phyloP scores from a whole-genome alignment of 2,329 filamentous ascomycete genomes.

The Trichoderma arundinaceum region DNA sequence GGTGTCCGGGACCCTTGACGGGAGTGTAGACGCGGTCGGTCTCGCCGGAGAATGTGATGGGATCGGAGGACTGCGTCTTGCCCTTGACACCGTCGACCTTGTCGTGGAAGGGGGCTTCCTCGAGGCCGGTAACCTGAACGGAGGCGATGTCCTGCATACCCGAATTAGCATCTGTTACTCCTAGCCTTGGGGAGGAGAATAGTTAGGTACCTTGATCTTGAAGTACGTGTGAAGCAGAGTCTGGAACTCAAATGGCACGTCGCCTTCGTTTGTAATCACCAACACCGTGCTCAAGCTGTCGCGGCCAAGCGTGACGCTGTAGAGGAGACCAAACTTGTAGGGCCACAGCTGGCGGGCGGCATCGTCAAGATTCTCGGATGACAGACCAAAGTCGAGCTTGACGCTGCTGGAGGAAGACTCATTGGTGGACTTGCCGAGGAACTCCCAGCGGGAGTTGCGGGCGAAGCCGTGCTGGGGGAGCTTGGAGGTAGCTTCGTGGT shows the following conservation, averaged over 20 bases:
- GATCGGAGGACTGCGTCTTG: slow-evolving; percentile 67
- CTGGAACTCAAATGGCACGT: slow-evolving; percentile 86
- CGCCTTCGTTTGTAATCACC: slow-evolving; percentile 86
- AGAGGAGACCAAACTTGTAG: slow-evolving; percentile 86
- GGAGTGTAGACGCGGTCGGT: slow-evolving; percentile 89
- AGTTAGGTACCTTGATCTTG: slow-evolving; percentile 68
- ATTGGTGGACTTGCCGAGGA: slow-evolving; percentile 77
- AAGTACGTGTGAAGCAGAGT: slow-evolving; percentile 92
- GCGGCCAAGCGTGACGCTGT: slow-evolving; percentile 84
- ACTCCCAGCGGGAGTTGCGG: slow-evolving; percentile 89
- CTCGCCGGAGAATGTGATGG: slow-evolving; percentile 75
- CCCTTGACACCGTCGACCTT: slow-evolving; percentile 73
- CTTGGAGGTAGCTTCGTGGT: slow-evolving; percentile 75
- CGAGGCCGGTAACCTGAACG: slow-evolving; percentile 75
- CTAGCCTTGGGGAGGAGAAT: background rate
- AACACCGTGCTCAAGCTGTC: slow-evolving; percentile 79
- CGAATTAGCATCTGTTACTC: background rate
- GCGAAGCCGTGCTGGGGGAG: slow-evolving; percentile 96
- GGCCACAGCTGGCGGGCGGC: slow-evolving; percentile 78
- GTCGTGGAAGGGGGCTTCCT: slow-evolving; percentile 78
- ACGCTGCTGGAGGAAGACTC: slow-evolving; percentile 66
- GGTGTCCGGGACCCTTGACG: slow-evolving; percentile 61
- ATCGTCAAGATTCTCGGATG: slow-evolving; percentile 71
- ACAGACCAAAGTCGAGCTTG: slow-evolving; percentile 95
- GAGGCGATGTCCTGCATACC: slow-evolving; percentile 74